phyloP scores from a whole-genome alignment of 495 filamentous ascomycete genomes.

The Podospora pseudoanserina region DNA sequence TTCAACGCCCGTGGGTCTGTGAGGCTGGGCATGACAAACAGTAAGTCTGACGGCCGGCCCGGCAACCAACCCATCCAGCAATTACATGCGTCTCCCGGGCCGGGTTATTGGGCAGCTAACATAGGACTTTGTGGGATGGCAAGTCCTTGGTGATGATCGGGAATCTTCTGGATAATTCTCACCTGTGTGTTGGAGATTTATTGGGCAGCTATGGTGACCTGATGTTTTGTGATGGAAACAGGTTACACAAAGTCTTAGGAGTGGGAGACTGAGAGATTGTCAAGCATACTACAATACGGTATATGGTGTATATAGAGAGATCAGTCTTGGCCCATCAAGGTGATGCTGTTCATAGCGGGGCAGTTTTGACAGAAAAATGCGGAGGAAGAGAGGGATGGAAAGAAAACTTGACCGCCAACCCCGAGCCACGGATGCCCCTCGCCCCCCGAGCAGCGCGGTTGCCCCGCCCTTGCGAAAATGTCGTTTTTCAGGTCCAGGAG shows the following conservation, averaged over 20 bases:
- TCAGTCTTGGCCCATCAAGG: too few species aligned
- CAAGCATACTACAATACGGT: too few species aligned
- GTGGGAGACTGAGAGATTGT: too few species aligned
- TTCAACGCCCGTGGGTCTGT: slow-evolving; percentile 19
- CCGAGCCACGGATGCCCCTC: too few species aligned
- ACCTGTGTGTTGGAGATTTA: background rate
- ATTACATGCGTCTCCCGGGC: background rate
- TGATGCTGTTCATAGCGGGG: background rate
- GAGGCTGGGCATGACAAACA: slow-evolving; percentile 22
- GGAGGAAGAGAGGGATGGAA: background rate
- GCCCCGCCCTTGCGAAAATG: background rate
- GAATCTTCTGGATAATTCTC: background rate
- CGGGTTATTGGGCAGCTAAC: slow-evolving; percentile 12
- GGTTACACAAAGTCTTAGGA: background rate
- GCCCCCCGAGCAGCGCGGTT: too few species aligned
- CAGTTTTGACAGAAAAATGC: background rate
- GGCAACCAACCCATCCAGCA: background rate
- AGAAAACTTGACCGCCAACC: background rate
- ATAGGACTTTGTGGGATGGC: background rate
- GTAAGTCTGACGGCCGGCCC: background rate
- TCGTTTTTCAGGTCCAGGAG: background rate
- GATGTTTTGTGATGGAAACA: background rate
- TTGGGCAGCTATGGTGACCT: background rate
- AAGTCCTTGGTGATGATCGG: background rate
- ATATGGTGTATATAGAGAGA: too few species aligned